Evolutionary conservation across 2,329 filamentous ascomycete genomes (phyloP).

Genomic region (Hortaea werneckii): DNA sequence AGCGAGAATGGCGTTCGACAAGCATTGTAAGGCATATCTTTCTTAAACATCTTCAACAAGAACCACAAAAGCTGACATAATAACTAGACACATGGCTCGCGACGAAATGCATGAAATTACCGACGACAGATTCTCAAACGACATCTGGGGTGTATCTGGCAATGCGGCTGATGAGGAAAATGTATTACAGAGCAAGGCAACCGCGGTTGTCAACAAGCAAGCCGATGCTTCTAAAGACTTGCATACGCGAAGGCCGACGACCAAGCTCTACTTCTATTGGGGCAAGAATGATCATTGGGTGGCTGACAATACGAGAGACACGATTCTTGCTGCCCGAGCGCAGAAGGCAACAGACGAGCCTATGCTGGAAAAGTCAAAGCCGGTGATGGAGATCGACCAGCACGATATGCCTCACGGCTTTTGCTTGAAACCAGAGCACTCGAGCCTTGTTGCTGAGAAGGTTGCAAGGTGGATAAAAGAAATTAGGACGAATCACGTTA

Average conservation of each 20-base stretch:
- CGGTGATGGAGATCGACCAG: slow-evolving; percentile 45
- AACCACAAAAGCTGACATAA: not conserved
- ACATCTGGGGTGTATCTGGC: slow-evolving; percentile 43
- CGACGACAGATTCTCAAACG: slow-evolving; percentile 47
- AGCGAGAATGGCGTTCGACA: slow-evolving; percentile 42
- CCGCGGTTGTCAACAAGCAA: not conserved
- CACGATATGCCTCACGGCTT: slow-evolving; percentile 50
- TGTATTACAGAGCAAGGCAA: not conserved
- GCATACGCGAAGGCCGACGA: slow-evolving; percentile 21
- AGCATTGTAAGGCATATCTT: slow-evolving; percentile 35
- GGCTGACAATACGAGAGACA: slow-evolving; percentile 46
- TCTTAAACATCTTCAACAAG: not conserved
- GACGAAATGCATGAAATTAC: slow-evolving; percentile 50
- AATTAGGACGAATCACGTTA: not conserved
- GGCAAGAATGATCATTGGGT: slow-evolving; percentile 53
- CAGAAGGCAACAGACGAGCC: slow-evolving; percentile 6
- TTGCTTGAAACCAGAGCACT: slow-evolving; percentile 35
- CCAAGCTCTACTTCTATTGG: slow-evolving; percentile 49
- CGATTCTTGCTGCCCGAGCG: slow-evolving; percentile 37
- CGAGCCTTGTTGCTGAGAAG: slow-evolving; percentile 40
- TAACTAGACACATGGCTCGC: slow-evolving; percentile 37
- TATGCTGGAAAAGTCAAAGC: slow-evolving; percentile 21
- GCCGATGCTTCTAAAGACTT: not conserved
- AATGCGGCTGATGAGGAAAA: no score
- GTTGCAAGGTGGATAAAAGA: slow-evolving; percentile 30